A percentile compares a stretch with the other conserved stretches of the same genome.
phyloP scores from a whole-genome alignment of 352 stramenopile species.

The Phytophthora constricta region DNA sequence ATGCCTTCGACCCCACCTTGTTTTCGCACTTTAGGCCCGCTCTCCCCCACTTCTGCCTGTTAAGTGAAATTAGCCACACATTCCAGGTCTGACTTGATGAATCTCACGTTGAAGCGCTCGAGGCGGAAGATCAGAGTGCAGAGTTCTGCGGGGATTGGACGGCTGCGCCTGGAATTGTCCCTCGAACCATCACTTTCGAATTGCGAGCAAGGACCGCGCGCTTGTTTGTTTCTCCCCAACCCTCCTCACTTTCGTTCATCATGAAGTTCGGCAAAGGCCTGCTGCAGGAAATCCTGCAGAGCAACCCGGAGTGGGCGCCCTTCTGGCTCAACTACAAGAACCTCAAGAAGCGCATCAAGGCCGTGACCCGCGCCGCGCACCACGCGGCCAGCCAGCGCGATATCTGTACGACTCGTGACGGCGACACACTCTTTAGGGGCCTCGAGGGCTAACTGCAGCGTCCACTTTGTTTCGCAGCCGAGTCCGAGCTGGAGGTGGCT shows the following conservation, averaged over 20 bases:
- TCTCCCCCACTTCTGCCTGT: too few relatives aligned
- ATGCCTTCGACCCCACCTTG: too few relatives aligned
- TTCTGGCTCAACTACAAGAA: conserved; percentile 91
- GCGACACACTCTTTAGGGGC: not conserved
- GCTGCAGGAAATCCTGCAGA: conserved; percentile 72
- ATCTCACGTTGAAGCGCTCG: not conserved
- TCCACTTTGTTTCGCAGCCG: conserved; percentile 39
- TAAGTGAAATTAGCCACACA: too few relatives aligned
- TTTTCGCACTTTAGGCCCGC: too few relatives aligned
- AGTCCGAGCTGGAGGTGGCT: conserved; percentile 73
- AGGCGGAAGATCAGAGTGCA: not conserved
- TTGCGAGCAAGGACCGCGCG: not conserved
- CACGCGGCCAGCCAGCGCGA: conserved; percentile 45
- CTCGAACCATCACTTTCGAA: not conserved
- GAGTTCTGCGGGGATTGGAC: not conserved
- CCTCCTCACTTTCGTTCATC: not conserved
- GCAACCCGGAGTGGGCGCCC: conserved; percentile 82
- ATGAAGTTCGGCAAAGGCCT: conserved; percentile 89
- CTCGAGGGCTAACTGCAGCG: not conserved
- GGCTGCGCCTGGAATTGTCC: not conserved
- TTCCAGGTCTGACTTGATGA: not conserved
- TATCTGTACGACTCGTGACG: conserved; percentile 46
- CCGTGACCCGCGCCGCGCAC: conserved; percentile 54
- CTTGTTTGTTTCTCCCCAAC: not conserved
- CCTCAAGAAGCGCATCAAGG: conserved; percentile 88